These are phyloP conservation scores for Rhodotorula sp. DNA, from an alignment of 1,284 basidiomycete genomes.

Conservation along the genomic window DNA sequence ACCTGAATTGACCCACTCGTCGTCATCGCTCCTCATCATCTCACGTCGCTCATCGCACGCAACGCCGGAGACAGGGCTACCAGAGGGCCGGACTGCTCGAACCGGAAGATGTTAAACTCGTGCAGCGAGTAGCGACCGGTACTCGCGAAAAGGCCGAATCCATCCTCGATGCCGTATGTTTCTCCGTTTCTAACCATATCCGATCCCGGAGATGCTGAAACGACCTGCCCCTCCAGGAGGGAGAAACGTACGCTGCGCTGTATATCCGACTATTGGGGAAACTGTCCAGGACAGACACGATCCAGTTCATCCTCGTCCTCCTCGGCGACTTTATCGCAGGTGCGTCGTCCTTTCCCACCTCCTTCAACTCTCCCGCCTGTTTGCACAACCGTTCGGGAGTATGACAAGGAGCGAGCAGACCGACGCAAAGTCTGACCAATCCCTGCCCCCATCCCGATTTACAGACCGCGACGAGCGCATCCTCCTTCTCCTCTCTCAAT, in stretches of 20 bases:
- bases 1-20: not conserved
- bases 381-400: not conserved
- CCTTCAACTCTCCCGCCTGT: not conserved
- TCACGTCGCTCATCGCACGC: not conserved
- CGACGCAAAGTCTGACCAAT: too few relatives aligned
- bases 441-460: slow-evolving; percentile 22
- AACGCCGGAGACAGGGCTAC: slow-evolving; percentile 64
- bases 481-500: slow-evolving; percentile 48
- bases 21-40: not conserved
- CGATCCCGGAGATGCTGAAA: not conserved
- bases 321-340: slow-evolving; percentile 86
- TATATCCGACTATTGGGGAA: slow-evolving; percentile 91
- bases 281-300: slow-evolving; percentile 85
- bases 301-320: slow-evolving; percentile 87
- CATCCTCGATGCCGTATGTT: slow-evolving; percentile 36
- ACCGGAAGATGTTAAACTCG: slow-evolving; percentile 79
- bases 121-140: slow-evolving; percentile 69
- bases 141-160: slow-evolving; percentile 36
- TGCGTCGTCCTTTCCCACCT: slow-evolving; percentile 44
- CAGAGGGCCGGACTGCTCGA: slow-evolving; percentile 90
- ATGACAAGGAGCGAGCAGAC: too few relatives aligned
- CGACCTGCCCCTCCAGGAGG: slow-evolving; percentile 51
- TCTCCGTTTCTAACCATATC: not conserved
- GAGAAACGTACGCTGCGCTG: slow-evolving; percentile 76
- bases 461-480: slow-evolving; percentile 47